Conservation (phyloP, 2,329 filamentous ascomycete genomes). For the Sphaerulina populicola region DNA sequence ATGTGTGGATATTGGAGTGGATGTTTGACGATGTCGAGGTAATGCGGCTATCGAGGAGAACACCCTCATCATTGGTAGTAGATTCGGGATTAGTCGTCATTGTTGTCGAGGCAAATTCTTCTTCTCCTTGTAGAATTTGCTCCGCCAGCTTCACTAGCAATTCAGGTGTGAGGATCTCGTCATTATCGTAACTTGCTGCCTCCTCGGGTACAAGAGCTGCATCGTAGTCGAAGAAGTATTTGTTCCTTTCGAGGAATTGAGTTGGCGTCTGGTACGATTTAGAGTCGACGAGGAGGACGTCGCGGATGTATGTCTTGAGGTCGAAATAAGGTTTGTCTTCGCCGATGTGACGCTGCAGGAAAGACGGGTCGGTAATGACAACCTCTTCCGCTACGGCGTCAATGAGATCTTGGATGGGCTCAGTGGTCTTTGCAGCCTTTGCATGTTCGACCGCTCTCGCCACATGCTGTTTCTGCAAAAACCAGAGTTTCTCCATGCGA, state of each 20-base stretch:
- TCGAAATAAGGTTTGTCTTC: not conserved
- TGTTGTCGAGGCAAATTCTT: no score
- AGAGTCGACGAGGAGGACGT: constrained; percentile 47
- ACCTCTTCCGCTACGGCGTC: constrained; percentile 22
- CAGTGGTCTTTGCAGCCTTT: constrained; percentile 34
- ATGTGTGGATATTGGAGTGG: not conserved
- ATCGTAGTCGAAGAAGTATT: constrained; percentile 47
- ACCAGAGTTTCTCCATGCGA: constrained; percentile 68
- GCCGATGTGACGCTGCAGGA: not conserved
- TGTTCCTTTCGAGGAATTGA: constrained; percentile 50
- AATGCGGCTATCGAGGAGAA: constrained; percentile 1
- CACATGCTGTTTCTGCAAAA: constrained; percentile 67
- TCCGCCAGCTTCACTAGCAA: not conserved
- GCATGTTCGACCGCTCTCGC: constrained; percentile 40
- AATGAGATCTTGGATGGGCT: constrained; percentile 33
- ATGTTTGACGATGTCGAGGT: not conserved
- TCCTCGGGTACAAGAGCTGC: constrained; percentile 10
- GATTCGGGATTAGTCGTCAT: no score
- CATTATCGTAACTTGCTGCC: constrained; percentile 8
- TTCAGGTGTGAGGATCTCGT: not conserved
- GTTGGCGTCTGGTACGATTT: constrained; percentile 50
- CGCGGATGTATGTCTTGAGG: constrained; percentile 42
- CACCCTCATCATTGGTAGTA: not conserved
- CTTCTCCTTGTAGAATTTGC: not conserved
- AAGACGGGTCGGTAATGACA: constrained; percentile 15